Base-by-base conservation (phyloP, 2,329 filamentous ascomycete genomes). In the Ceratocystis smalleyi region DNA sequence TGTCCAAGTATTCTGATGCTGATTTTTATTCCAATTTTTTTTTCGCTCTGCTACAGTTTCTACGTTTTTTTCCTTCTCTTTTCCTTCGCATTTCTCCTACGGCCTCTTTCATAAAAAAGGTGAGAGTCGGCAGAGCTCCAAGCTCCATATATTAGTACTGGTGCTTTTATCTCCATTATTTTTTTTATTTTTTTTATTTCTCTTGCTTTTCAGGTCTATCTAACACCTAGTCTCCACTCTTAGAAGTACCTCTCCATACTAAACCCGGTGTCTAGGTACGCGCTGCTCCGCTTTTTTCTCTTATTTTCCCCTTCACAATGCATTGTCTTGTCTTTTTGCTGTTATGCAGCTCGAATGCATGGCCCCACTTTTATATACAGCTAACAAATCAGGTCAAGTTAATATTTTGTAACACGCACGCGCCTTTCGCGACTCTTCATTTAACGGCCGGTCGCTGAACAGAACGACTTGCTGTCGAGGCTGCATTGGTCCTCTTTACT, bases 201-300 rank as follows among this genome's bases (percentile, higher is more conserved):
- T 6, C 40, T 10, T 22, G 10, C 43, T 15, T 32, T 43, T 43
- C 51, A 40, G 12, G 12, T 10, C 10, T 15, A 40, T 40, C 35
- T 40, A 40, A 40, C 35, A 63, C 32, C 15, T 3, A 10, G 15
- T 49, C 32, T 51, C 61, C 61, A 63, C 49, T 27, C 40, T 49
- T 54, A 54, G 27, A 63, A 63, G 61, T 63, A 63, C 40, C 22
- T 24, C 40, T 32, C 40, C 5, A 57, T 63, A 63, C 30, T 57
- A 57, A 55, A 57, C 19, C 57, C 19, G 8, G 45, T 57, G 61
- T n/a, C 7, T 3, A 63, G 61, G 61, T 63, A 63, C 61, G 51
- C 30, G 24, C 35, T 43, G 3, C 8, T 12, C 7, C 45, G 19
- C 19, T 32, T 24, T 24, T 24, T 32, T 43, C 22, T 40, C 12